phyloP scores from a whole-genome alignment of 805 yeast species.

The Metschnikowia baotianmanensis region DNA sequence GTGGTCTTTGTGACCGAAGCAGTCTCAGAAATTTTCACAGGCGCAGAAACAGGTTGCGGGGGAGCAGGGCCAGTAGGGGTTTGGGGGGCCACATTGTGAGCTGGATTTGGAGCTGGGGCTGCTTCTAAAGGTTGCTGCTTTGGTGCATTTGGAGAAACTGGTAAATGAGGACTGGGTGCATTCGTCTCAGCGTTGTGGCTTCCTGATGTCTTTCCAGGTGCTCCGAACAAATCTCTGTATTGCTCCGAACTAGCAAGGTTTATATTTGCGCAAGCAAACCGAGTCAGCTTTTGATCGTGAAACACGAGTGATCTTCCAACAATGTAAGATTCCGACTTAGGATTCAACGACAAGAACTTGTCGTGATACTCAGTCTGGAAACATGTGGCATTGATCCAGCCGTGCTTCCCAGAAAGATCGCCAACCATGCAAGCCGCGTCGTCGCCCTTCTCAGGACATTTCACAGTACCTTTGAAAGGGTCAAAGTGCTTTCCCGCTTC shows the following conservation, averaged over 20 bases:
- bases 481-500: conserved; percentile 57
- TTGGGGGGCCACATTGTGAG: conserved; percentile 1
- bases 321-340: conserved; percentile 52
- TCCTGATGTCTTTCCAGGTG: conserved; percentile 4
- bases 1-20: neutral
- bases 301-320: conserved; percentile 49
- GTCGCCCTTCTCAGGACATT: conserved; percentile 49
- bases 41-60: conserved; percentile 1
- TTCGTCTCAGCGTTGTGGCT: neutral
- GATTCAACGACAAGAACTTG: conserved; percentile 62
- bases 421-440: conserved; percentile 68
- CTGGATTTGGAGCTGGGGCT: conserved; percentile 4
- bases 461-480: conserved; percentile 55
- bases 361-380: conserved; percentile 62
- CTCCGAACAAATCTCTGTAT: conserved; percentile 10
- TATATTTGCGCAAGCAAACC: conserved; percentile 21
- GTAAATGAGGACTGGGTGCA: neutral
- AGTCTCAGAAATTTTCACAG: neutral
- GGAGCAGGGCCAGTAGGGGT: neutral
- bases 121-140: conserved; percentile 2
- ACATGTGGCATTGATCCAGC: conserved; percentile 67
- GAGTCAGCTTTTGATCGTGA: conserved; percentile 13
- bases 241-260: conserved; percentile 19
- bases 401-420: conserved; percentile 77
- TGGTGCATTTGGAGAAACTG: neutral